These are phyloP conservation scores for Paramecium sonneborni DNA, from an alignment of 73 alveolate species.

Conservation along the genomic window DNA sequence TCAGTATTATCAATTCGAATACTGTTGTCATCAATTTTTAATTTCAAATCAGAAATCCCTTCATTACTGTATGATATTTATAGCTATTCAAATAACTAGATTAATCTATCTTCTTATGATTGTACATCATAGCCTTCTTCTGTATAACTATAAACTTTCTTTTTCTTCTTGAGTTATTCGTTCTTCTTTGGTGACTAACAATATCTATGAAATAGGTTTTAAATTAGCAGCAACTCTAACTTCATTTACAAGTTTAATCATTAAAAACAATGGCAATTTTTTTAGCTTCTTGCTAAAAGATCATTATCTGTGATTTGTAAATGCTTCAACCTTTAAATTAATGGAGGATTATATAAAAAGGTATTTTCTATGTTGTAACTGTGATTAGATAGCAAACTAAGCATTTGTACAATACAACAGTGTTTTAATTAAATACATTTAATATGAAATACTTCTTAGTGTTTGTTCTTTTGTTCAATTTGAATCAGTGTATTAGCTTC, in stretches of 20 bases:
- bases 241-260: background rate
- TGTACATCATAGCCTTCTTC: too few species aligned
- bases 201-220: background rate
- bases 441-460: background rate
- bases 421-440: background rate
- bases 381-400: background rate
- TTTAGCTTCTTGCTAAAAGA: background rate
- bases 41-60: background rate
- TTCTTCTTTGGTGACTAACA: too few species aligned
- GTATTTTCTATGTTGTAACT: background rate
- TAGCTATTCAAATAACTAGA: too few species aligned
- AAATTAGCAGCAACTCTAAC: background rate
- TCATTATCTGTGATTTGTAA: background rate
- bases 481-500: constrained; percentile 14
- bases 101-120: too few species aligned
- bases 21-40: background rate
- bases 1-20: background rate
- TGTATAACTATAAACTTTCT: too few species aligned
- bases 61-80: too few species aligned
- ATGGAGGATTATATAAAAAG: background rate
- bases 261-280: background rate
- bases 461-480: background rate
- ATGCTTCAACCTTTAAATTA: background rate
- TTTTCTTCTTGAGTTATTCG: too few species aligned
- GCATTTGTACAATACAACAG: background rate